Evolutionary conservation across 106 monocot species (phyloP), one percentile per base, ranked within the genome.

Genomic region (Iris macrosiphon): DNA sequence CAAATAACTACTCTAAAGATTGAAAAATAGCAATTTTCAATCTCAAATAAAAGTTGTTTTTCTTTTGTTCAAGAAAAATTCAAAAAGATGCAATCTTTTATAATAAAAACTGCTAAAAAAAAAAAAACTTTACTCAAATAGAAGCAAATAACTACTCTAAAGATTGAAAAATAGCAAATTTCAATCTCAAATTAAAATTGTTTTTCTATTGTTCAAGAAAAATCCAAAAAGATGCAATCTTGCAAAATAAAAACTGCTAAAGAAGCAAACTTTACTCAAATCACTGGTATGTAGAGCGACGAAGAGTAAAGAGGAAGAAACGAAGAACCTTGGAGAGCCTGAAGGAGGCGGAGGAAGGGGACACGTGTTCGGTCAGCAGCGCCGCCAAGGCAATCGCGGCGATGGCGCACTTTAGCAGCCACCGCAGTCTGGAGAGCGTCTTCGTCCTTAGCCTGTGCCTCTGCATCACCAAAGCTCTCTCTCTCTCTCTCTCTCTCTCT

Each of bases 361-460:
- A 68, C 21, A 82, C 65, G 62, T 90, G 73, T 7, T 51, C 68
- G 49, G 66, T 50, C 28, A 85, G 47, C 39, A 91, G 59, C 24
- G 75, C 71, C 29, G 33, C 72, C 28, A 75, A 22, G 26, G 69
- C 56, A 42, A 85, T 64, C 27, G 65, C 59, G 33, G 49, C 65
- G 38, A 70, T 54, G 75, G 78, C 74, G 72, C 61, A 81, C 15
- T 51, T 76, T 29, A 91, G 71, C 46, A 72, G 63, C 38, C 61
- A 58, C 35, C 85, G 70, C 48, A 91, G 46, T 41, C 65, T 28
- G 21, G 52, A 24, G 37, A 80, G 21, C 9, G 49, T 66, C 57
- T 76, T 35, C 26, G 65, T 55, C 52, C 67, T 73, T 46, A 72
- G 23, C 64, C 72, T 82, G 46, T 71, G 73, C 78, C 66, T 40